Base-by-base conservation (phyloP, 2,329 filamentous ascomycete genomes). In the Bipolaris cookei region DNA sequence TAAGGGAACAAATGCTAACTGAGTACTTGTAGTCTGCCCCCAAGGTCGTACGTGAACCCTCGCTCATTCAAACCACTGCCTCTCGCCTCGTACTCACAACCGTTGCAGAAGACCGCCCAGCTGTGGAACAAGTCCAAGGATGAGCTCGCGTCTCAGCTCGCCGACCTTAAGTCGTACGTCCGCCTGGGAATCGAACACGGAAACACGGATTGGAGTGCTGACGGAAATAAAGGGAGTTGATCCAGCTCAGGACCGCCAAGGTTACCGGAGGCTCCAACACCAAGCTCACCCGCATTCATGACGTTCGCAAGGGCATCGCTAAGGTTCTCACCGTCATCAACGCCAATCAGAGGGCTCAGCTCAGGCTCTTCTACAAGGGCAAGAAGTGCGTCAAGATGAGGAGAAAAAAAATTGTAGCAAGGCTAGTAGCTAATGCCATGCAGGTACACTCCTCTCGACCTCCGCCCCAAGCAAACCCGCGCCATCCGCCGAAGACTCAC, bases 41-140 rank as follows among this genome's bases (percentile, higher is more conserved):
- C 76, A 88, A 88, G 88, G 92, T 99, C 67, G 74, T 76, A 75
- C 66, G 74, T 75, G 55, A 39, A 54, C 44, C 38, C 63, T 51
- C 63, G 60, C 52, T 55, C 52, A 44, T 57, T 55, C 42, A 55
- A 45, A 49, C 32, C 60, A 44, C 54, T 54, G 35, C 66, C 53
- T 84, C 58, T 65, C 65, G 65, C 50, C 54, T 59, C 56, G 65
- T 70, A 70, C 74, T 76, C 62, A 76, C 74, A 71, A 62, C 62
- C 70, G 41, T 58, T 62, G 61, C 63, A 76, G 73, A 98, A 97
- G 90, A 89, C 94, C 82, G 88, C 87, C 84, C 87, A 91, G 84
- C 92, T 99, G 83, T 98, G 95, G 95, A 88, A 88, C 85, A 99
- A 99, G 92, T 93, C 87, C 90, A 98, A 98, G 90, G 92, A 97